Base-by-base conservation (phyloP, 352 stramenopile species). In the Pythium sukuiense region DNA sequence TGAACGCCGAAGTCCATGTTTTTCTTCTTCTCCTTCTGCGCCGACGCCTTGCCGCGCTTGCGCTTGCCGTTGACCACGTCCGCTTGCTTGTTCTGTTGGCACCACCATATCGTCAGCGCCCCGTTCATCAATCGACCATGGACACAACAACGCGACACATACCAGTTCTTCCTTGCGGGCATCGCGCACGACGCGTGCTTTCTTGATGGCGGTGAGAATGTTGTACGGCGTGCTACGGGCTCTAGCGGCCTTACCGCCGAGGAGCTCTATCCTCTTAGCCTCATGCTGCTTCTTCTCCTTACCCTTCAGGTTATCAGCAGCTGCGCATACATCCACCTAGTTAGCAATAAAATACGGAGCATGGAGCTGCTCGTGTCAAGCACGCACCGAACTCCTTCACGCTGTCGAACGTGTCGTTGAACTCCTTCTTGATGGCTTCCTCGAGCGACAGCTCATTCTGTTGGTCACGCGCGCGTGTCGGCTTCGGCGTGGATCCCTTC, bases 271-370 rank as follows among this genome's bases (percentile, higher is more conserved):
- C 54, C 83, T 83, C 70, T 89, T 88, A n/a, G 76, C 71, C 9
- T 94, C 83, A 49, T 84, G 66, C 54, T 76, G 68, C 56, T 90
- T 92, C 74, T 92, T 92, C 59, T 94, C 86, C 54, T 92, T 94
- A 12, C 84, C 84, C 68, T 86, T 90, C 12, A 92, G 55, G 32
- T 76, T 88, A 7, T 76, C 69, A 14, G 59, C 73, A 16, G 79
- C 84, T 54, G 53, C 8, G 26, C 30, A 2, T 53, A 24, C 52
- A 67, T 20, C 50, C 26, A 54, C 26, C 11, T 54, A 63, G 43
- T 41, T 4, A 55, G 33, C 11, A 52, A 59, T 30, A 46, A 50
- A 57, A 50, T 50, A 33, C 27, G 27, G 20, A 71, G 8, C 20
- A 49, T 58, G 32, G 35, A 43, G 35, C 35, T 29, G 27, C 20